Percentiles rank a stretch among this genome's conserved stretches.
phyloP scores from a whole-genome alignment of 139 green algal species.

The Medakamo hakoo region DNA sequence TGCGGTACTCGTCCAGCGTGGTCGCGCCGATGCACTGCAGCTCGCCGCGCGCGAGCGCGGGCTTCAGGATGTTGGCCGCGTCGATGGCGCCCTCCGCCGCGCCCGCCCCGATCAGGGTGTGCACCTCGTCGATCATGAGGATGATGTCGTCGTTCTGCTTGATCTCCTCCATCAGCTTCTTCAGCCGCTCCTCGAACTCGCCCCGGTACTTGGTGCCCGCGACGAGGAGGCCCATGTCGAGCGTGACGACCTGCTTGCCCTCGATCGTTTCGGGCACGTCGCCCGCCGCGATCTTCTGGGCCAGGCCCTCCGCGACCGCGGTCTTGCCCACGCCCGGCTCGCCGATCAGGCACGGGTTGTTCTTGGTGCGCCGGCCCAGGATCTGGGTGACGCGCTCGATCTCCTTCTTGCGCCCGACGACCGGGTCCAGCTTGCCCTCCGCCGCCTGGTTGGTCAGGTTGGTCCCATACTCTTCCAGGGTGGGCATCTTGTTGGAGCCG shows the following conservation, averaged over 20 bases:
- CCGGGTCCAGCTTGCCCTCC: constrained; percentile 94
- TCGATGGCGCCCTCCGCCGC: constrained; percentile 97
- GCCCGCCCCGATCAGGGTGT: constrained; percentile 96
- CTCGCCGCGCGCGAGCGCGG: constrained; percentile 91
- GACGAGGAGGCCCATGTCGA: constrained; percentile 98
- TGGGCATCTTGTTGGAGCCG: constrained; percentile 93
- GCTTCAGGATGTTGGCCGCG: constrained; percentile 98
- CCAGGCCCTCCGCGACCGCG: constrained; percentile 93
- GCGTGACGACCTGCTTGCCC: constrained; percentile 94
- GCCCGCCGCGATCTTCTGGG: constrained; percentile 79
- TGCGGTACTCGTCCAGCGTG: constrained; percentile 98
- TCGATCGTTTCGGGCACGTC: constrained; percentile 98
- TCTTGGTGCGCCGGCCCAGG: constrained; percentile 90
- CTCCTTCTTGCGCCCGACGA: constrained; percentile 88
- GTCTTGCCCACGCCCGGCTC: constrained; percentile 98
- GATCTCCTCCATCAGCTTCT: constrained; percentile 99
- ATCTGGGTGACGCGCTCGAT: constrained; percentile 99
- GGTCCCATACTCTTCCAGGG: constrained; percentile 96
- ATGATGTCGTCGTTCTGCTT: constrained; percentile 99
- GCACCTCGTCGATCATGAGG: constrained; percentile 72
- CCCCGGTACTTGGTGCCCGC: constrained; percentile 98
- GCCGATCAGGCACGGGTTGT: constrained; percentile 97
- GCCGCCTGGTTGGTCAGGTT: constrained; percentile 92
- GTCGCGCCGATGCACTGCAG: constrained; percentile 98
- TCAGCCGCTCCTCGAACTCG: constrained; percentile 99